phyloP scores from a whole-genome alignment of 106 monocot species.

The Narthecium ossifragum region DNA sequence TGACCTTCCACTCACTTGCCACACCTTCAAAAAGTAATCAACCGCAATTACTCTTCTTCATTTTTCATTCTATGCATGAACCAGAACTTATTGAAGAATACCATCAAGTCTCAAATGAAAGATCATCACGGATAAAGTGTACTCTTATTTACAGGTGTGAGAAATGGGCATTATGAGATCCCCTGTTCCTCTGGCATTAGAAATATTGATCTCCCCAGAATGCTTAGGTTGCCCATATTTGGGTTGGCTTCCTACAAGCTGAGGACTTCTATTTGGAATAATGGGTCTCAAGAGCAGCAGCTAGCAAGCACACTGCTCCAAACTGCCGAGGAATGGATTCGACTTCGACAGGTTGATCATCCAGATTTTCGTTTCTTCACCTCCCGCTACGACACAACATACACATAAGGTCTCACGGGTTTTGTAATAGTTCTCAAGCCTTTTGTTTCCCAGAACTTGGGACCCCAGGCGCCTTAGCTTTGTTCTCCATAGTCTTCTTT shows the following conservation, averaged over 20 bases:
- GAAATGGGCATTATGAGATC: conserved; percentile 17
- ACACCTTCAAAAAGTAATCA: conserved; percentile 51
- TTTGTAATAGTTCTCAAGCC: too few relatives aligned
- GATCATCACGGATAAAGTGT: too few relatives aligned
- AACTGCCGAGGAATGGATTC: conserved; percentile 79
- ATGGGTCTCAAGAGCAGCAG: conserved; percentile 35
- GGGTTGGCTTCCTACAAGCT: conserved; percentile 93
- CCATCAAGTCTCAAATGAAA: too few relatives aligned
- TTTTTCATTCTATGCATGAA: too few relatives aligned
- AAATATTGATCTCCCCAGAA: conserved; percentile 17
- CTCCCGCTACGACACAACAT: conserved; percentile 20
- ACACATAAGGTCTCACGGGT: conserved; percentile 5
- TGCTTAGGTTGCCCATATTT: conserved; percentile 56
- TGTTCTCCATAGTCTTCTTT: too few relatives aligned
- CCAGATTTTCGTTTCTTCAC: conserved; percentile 89
- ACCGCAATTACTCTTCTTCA: too few relatives aligned
- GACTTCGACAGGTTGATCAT: conserved; percentile 45
- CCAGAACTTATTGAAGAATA: not conserved
- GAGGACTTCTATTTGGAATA: conserved; percentile 68
- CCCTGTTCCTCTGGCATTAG: conserved; percentile 10
- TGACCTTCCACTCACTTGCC: conserved; percentile 69
- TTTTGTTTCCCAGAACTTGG: too few relatives aligned
- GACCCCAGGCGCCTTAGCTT: too few relatives aligned
- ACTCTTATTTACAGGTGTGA: conserved; percentile 19
- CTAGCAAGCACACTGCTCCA: conserved; percentile 46